Evolutionary conservation across 441 rosid genomes (phyloP).

Genomic region (Iberis amara): DNA sequence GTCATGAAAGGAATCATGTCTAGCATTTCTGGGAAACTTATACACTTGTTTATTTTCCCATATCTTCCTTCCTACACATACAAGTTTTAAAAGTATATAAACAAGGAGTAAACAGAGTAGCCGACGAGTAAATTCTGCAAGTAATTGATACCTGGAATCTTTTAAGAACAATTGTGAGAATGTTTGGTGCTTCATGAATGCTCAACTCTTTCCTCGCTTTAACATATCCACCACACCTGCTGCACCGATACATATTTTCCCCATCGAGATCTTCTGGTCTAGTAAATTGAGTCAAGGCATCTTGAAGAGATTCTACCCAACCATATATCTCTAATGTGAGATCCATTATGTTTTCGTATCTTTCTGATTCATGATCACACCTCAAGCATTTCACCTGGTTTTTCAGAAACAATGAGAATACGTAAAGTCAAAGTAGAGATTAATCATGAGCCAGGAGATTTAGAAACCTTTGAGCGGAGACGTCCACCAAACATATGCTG

Average conservation of each 20-base stretch:
- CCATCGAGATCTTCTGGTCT: conserved; percentile 80
- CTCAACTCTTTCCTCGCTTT: conserved; percentile 74
- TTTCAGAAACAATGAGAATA: conserved; percentile 16
- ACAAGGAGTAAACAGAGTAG: background rate
- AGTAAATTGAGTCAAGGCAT: conserved; percentile 79
- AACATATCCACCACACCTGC: conserved; percentile 78
- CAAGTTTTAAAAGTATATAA: conserved; percentile 9
- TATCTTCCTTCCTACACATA: conserved; percentile 69
- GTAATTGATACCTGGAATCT: conserved; percentile 63
- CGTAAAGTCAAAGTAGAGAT: conserved; percentile 1
- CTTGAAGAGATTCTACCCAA: conserved; percentile 77
- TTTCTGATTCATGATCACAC: conserved; percentile 73
- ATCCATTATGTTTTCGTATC: conserved; percentile 85
- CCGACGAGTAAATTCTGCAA: conserved; percentile 2
- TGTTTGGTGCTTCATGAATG: conserved; percentile 81
- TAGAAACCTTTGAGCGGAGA: conserved; percentile 63
- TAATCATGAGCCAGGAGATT: conserved; percentile 19
- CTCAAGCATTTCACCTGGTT: conserved; percentile 70
- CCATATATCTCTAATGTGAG: conserved; percentile 78
- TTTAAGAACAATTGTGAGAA: conserved; percentile 82
- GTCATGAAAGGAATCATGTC: conserved; percentile 86
- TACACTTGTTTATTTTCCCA: conserved; percentile 72
- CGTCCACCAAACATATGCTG: conserved; percentile 79
- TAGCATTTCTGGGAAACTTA: conserved; percentile 77
- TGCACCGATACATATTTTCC: conserved; percentile 86